Evolutionary conservation across 106 monocot genomes (phyloP).

Genomic region (Cymbidium sinense): DNA sequence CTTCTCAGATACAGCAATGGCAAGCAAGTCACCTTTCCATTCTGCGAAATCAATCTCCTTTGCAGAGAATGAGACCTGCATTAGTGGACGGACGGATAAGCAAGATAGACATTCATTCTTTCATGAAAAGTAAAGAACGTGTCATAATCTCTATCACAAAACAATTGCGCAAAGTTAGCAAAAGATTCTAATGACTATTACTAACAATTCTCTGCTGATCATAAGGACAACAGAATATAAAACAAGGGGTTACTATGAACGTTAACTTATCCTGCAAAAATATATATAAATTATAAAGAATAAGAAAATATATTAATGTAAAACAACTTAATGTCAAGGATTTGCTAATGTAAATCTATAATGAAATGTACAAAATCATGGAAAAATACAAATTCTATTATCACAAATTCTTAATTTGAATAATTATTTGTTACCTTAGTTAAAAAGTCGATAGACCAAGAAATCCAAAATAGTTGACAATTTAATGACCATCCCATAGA

Average conservation of each 20-base stretch:
- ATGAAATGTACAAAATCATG: background rate
- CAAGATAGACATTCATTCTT: background rate
- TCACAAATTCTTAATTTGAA: background rate
- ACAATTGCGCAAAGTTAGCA: background rate
- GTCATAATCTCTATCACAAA: background rate
- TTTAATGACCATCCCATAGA: no score
- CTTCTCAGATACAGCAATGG: slow-evolving; percentile 55
- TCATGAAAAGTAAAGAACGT: background rate
- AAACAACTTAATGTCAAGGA: background rate
- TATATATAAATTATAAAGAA: background rate
- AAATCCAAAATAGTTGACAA: no score
- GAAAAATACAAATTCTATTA: background rate
- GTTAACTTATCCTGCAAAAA: background rate
- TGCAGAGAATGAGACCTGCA: slow-evolving; percentile 57
- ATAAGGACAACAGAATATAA: background rate
- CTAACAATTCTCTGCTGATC: background rate
- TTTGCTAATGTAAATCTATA: background rate
- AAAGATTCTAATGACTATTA: background rate
- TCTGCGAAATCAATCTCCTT: slow-evolving; percentile 54
- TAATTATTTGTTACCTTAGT: no score
- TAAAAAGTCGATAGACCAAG: no score
- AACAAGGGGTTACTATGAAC: background rate
- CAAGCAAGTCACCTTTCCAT: slow-evolving; percentile 82
- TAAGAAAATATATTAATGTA: background rate
- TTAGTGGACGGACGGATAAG: background rate